Evolutionary conservation across 371 early-diverging fungal genomes (phyloP).

Genomic region (Mortierella sp.): DNA sequence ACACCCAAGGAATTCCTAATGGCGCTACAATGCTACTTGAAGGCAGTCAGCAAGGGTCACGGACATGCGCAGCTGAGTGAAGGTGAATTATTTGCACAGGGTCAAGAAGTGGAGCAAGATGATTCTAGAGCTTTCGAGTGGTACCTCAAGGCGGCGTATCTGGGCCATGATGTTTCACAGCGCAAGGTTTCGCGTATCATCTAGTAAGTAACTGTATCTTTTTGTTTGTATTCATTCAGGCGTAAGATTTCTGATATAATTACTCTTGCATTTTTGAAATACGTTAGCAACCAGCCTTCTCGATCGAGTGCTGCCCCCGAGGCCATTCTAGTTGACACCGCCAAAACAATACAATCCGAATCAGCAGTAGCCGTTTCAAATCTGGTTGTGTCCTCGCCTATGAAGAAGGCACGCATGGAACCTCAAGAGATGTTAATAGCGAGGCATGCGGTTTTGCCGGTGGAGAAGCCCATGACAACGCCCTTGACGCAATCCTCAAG

Average conservation of each 20-base stretch:
- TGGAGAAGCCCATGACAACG: background rate
- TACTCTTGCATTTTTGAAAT: background rate
- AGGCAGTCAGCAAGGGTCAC: background rate
- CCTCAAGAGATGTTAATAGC: background rate
- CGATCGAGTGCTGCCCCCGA: background rate
- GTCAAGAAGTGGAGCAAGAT: background rate
- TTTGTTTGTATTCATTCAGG: no score
- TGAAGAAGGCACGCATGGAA: background rate
- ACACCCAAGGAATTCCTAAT: background rate
- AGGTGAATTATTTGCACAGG: slow-evolving; percentile 1
- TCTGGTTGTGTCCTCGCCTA: background rate
- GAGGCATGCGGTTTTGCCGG: background rate
- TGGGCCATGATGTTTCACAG: background rate
- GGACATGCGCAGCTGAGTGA: background rate
- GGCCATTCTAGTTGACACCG: background rate
- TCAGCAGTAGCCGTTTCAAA: background rate
- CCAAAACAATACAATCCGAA: no score
- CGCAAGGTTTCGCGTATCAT: background rate
- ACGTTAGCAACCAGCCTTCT: background rate
- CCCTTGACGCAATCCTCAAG: no score
- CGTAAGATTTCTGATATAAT: no score
- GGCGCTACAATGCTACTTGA: background rate
- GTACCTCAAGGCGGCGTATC: background rate
- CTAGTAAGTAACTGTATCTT: background rate
- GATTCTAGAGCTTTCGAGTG: background rate